These are phyloP conservation scores for Phytophthora kernoviae DNA, from an alignment of 352 stramenopile species.

Conservation along the genomic window DNA sequence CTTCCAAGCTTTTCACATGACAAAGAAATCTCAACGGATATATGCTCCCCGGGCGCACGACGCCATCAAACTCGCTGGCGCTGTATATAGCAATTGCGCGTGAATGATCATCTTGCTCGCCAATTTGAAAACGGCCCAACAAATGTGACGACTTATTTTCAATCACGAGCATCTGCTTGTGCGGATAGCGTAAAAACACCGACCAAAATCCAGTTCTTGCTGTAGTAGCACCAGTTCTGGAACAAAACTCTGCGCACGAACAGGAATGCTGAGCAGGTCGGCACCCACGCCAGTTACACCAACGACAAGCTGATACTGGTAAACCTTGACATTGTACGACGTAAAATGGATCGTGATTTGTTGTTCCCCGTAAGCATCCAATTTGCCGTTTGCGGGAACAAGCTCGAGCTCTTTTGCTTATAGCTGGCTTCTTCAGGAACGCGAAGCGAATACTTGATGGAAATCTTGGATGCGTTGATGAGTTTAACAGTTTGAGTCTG, in stretches of 20 bases:
- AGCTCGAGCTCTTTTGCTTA: constrained; percentile 92
- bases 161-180: constrained; percentile 85
- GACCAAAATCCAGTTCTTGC: constrained; percentile 88
- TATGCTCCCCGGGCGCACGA: constrained; percentile 60
- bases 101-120: constrained; percentile 90
- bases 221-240: constrained; percentile 70
- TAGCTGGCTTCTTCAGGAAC: constrained; percentile 93
- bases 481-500: constrained; percentile 80
- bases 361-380: constrained; percentile 84
- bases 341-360: constrained; percentile 89
- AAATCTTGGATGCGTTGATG: constrained; percentile 94
- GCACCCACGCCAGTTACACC: constrained; percentile 91
- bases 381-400: constrained; percentile 65
- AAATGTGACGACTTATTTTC: constrained; percentile 88
- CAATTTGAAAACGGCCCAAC: constrained; percentile 88
- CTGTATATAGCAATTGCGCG: constrained; percentile 83
- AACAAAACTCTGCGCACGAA: constrained; percentile 89
- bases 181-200: constrained; percentile 93
- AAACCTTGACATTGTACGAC: constrained; percentile 88
- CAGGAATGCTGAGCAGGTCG: constrained; percentile 88
- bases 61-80: constrained; percentile 60
- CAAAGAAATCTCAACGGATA: constrained; percentile 83
- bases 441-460: constrained; percentile 88
- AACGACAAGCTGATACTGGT: constrained; percentile 93
- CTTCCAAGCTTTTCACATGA: constrained; percentile 90